phyloP scores from a whole-genome alignment of 768 basidiomycete species.

The Rubroboletus pulcherrimus region DNA sequence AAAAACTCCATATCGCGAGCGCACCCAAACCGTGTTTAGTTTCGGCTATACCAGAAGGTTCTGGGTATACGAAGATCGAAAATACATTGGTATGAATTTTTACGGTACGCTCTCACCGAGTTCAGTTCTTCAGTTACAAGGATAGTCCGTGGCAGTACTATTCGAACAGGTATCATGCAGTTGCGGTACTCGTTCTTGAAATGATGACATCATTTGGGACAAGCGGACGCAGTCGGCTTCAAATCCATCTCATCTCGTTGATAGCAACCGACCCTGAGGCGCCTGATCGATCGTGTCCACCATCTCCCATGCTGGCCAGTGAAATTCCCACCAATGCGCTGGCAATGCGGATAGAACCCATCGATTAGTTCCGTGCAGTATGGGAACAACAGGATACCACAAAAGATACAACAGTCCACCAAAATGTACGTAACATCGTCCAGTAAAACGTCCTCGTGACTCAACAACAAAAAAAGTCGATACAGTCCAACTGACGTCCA shows the following conservation, averaged over 20 bases:
- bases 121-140: background rate
- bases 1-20: background rate
- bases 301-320: background rate
- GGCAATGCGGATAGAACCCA: background rate
- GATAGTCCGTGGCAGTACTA: background rate
- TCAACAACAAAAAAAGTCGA: background rate
- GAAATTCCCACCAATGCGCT: background rate
- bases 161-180: background rate
- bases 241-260: too few relatives aligned
- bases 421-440: constrained; percentile 12
- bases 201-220: constrained; percentile 5
- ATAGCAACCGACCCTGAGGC: background rate
- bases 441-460: background rate
- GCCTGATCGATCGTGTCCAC: background rate
- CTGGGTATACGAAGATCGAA: background rate
- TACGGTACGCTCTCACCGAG: background rate
- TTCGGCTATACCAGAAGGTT: constrained; percentile 8
- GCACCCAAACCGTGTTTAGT: background rate
- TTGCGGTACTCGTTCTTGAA: background rate
- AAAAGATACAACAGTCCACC: constrained; percentile 1
- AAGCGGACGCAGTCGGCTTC: too few relatives aligned
- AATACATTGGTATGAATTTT: background rate
- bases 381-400: background rate
- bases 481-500: constrained; percentile 2
- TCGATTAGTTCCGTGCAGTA: background rate